Evolutionary conservation across 805 yeast species (phyloP), one percentile per base, ranked within the genome.

Genomic region (Ogataea ramenticola): DNA sequence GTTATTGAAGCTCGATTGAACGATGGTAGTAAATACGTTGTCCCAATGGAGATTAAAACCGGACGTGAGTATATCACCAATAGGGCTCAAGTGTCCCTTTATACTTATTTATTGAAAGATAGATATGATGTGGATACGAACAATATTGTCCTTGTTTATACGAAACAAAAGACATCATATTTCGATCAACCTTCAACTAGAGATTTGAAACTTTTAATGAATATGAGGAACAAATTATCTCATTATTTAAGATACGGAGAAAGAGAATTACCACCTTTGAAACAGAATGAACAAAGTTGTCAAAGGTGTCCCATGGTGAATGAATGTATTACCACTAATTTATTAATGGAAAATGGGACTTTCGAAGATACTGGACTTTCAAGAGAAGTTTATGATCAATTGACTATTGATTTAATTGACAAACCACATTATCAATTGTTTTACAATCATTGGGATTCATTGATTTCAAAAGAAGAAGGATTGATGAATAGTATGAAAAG

Each of bases 1-100:
- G 88, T 96, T 0, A 72, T 88, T 2, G 84, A 83, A 51, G 83
- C 85, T 0, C 32, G 51, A 8, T 60, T 66, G 22, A 57, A 73
- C 9, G 65, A 66, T 37, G 68, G 68, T 5, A 74, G 75, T n/a
- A 75, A 68, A 30, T 71, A 57, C 43, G 71, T 88, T 12, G 73
- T 80, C 1, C 98, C 97, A 0, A 68, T 93, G 65, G 99, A 93
- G 58, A 79, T 93, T 46, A 93, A 93, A 58, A 88, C 98, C 0
- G 96, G 98, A 0, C 63, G 71, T 29, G 78, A 76, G 39, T 70
- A 79, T 33, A 60, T 82, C 5, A 62, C 82, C 3, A 96, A 93
- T 60, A 79, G 84, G 41, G 96, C 95, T 0, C 99, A 93, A 60
- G 83, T 93, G 0, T 73, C 90, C 0, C 65, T 93, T 7, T 93